Evolutionary conservation across 257 asterid species (phyloP).

Genomic region (Datura wrightii): DNA sequence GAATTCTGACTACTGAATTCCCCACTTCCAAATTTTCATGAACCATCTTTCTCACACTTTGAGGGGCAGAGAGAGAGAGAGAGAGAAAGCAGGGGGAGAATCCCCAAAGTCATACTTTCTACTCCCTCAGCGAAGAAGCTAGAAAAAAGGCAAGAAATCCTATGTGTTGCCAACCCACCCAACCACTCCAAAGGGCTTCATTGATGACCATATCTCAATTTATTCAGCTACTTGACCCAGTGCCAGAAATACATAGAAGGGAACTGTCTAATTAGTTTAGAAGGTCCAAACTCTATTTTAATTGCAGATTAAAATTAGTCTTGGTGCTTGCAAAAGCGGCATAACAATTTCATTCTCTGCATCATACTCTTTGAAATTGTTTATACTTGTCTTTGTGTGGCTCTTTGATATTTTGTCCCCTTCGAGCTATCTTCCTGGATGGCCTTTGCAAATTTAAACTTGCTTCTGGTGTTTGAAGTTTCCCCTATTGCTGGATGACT

Average conservation of each 20-base stretch:
- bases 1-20: slow-evolving; percentile 2
- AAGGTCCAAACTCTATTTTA: slow-evolving; percentile 5
- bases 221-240: slow-evolving; percentile 11
- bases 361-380: neutral
- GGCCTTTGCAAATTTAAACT: neutral
- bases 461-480: slow-evolving; percentile 11
- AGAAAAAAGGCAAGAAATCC: slow-evolving; percentile 3
- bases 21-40: neutral
- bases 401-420: neutral
- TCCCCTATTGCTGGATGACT: neutral
- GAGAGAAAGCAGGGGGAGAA: neutral
- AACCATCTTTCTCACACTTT: neutral
- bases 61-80: neutral
- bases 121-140: slow-evolving; percentile 21
- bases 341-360: neutral
- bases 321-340: neutral
- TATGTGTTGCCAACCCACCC: slow-evolving; percentile 9
- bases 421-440: slow-evolving; percentile 8
- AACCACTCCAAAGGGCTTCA: neutral
- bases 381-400: neutral
- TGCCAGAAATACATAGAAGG: slow-evolving; percentile 8
- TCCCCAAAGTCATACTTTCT: neutral
- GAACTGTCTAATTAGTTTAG: slow-evolving; percentile 9
- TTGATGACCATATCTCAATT: neutral
- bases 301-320: slow-evolving; percentile 21